Conservation (phyloP, 140 eudicot genomes). For the Flaveria floridana region DNA sequence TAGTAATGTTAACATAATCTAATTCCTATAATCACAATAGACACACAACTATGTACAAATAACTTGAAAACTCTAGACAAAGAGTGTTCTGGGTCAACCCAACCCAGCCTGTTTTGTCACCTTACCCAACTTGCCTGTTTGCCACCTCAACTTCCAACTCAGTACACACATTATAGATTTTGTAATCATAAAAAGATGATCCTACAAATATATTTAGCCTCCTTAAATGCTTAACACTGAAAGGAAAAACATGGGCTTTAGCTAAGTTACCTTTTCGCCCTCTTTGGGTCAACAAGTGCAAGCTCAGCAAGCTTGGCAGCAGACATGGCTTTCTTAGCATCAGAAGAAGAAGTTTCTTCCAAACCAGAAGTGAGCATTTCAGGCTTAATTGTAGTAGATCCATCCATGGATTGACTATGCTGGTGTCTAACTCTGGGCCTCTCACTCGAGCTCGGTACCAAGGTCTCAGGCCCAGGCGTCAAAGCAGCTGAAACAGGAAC, state of each 20-base stretch:
- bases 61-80: background rate
- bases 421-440: conserved; percentile 67
- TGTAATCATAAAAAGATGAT: background rate
- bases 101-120: background rate
- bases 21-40: too few relatives aligned
- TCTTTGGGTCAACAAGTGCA: conserved; percentile 76
- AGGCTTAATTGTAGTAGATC: conserved; percentile 34
- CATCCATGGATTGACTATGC: conserved; percentile 90
- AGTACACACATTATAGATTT: background rate
- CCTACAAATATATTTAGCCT: too few relatives aligned
- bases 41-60: background rate
- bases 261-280: conserved; percentile 69
- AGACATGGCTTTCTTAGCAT: conserved; percentile 68
- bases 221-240: background rate
- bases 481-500: conserved; percentile 28
- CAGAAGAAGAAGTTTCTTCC: conserved; percentile 32
- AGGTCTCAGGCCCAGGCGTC: conserved; percentile 30
- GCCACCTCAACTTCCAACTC: background rate
- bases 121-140: background rate
- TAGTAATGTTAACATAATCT: background rate
- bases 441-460: conserved; percentile 29
- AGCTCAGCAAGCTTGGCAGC: conserved; percentile 89
- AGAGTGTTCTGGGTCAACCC: background rate
- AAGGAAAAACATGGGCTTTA: background rate
- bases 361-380: background rate